Conservation (phyloP, 805 yeast species). For the Teunomyces pallodes region DNA sequence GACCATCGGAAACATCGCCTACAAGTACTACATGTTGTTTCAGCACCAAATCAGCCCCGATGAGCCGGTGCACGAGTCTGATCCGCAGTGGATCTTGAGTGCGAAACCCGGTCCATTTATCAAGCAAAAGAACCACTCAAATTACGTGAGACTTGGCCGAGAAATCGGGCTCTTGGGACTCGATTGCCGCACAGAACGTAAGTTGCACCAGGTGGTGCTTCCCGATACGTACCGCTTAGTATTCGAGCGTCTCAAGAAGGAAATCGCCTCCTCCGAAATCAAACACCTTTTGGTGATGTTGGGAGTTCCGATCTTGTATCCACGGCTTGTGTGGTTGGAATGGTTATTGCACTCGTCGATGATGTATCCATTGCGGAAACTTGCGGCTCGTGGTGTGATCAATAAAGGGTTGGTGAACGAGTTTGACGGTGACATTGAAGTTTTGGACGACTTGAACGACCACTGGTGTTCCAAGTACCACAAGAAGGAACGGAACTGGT, state of each 20-base stretch:
- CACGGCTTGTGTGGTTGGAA: conserved; percentile 91
- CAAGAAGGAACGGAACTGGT: conserved; percentile 75
- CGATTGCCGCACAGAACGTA: conserved; percentile 93
- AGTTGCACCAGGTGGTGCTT: conserved; percentile 53
- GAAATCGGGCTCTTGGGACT: conserved; percentile 72
- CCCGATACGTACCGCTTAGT: conserved; percentile 55
- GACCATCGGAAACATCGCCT: conserved; percentile 76
- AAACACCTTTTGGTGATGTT: conserved; percentile 79
- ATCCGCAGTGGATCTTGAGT: conserved; percentile 65
- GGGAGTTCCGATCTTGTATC: conserved; percentile 95
- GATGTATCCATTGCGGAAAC: conserved; percentile 60
- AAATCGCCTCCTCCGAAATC: conserved; percentile 50
- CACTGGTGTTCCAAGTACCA: conserved; percentile 95
- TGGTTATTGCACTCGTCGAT: conserved; percentile 57
- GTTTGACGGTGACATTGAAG: conserved; percentile 88
- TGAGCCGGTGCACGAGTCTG: conserved; percentile 32
- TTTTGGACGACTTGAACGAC: conserved; percentile 89
- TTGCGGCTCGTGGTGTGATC: conserved; percentile 57
- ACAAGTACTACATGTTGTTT: conserved; percentile 83
- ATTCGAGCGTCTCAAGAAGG: conserved; percentile 59
- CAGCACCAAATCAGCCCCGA: conserved; percentile 73
- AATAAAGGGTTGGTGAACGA: conserved; percentile 79
- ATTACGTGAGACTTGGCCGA: conserved; percentile 71
- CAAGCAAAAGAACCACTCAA: conserved; percentile 61
- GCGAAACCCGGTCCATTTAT: conserved; percentile 64